Base-by-base conservation (phyloP, 179 eudicot genomes). In the Spergularia azorica region DNA sequence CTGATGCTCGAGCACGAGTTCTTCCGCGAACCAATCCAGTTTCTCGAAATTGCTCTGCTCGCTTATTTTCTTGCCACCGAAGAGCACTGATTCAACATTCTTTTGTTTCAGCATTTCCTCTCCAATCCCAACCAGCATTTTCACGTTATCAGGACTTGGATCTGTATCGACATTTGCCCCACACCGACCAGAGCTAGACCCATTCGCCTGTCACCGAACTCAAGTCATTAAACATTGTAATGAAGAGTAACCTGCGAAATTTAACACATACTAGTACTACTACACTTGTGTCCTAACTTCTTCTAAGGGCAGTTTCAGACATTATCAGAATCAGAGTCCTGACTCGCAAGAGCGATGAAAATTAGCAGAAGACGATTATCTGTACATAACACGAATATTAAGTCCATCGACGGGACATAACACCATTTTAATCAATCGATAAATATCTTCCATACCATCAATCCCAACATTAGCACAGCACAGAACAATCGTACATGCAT, bases 81-180 rank as follows among this genome's bases (percentile, higher is more conserved):
- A 92, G 4, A 94, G 87, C 60, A 90, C 89, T 5, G 98, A 94
- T 51, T 94, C 97, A 0, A 94, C 98, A 10, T 92, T 90, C 81
- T 90, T 94, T 80, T 94, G 98, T 78, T 90, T 94, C 80, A 94
- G 85, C 97, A 90, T 92, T 80, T 94, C 97, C 70, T 94, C 97
- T 11, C 90, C 96, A 54, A 88, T 74, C 75, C 84, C 88, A 26
- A 85, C 79, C 38, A 92, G 89, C 87, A 73, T 79, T 75, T 88
- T 88, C 69, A 94, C 91, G 76, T 92, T 94, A 73, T 76, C 81
- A 14, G 94, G 90, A 81, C 92, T 90, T 39, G 97, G 86, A 77
- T 94, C 96, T 0, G 87, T 86, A 78, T 90, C 96, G 2, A 88
- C 85, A 63, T 90, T 82, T 4, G 85, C 79, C 43, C 96, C 92